Evolutionary conservation across 2,329 filamentous ascomycete species (phyloP).

Genomic region (Hypoxylon sp.): DNA sequence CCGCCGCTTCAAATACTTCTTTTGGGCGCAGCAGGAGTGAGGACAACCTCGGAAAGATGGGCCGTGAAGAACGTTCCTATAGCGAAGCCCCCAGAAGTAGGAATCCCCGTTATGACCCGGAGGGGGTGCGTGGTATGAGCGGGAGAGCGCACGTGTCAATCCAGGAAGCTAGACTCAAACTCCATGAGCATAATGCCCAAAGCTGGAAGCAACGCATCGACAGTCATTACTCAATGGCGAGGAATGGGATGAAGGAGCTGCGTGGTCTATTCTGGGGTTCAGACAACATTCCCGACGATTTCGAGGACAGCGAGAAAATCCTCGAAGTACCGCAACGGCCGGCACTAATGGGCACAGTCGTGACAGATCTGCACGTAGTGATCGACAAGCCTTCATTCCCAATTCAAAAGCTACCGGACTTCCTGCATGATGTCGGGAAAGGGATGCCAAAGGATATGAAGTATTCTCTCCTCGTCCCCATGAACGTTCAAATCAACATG

Average conservation of each 20-base stretch:
- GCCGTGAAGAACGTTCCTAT: conserved; percentile 52
- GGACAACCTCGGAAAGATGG: conserved; percentile 60
- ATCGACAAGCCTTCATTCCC: conserved; percentile 96
- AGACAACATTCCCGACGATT: conserved; percentile 84
- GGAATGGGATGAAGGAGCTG: conserved; percentile 82
- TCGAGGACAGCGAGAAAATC: conserved; percentile 87
- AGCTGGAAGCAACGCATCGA: conserved; percentile 96
- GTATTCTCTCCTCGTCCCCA: conserved; percentile 90
- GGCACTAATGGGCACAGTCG: conserved; percentile 82
- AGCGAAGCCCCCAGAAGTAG: conserved; percentile 59
- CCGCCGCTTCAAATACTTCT: conserved; percentile 52
- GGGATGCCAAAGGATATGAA: conserved; percentile 94
- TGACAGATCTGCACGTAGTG: conserved; percentile 87
- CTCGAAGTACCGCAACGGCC: conserved; percentile 88
- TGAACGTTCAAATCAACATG: conserved; percentile 91
- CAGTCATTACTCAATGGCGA: conserved; percentile 77
- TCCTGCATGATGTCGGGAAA: conserved; percentile 92
- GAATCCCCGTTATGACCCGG: conserved; percentile 81
- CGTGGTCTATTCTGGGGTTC: conserved; percentile 85
- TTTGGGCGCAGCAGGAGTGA: conserved; percentile 70
- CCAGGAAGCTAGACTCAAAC: conserved; percentile 80
- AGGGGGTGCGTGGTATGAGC: conserved; percentile 78
- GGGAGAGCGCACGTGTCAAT: conserved; percentile 80
- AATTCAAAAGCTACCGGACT: conserved; percentile 83
- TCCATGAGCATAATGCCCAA: conserved; percentile 86